Evolutionary conservation across 768 basidiomycete genomes (phyloP).

Genomic region (Strobilomyces confusus): DNA sequence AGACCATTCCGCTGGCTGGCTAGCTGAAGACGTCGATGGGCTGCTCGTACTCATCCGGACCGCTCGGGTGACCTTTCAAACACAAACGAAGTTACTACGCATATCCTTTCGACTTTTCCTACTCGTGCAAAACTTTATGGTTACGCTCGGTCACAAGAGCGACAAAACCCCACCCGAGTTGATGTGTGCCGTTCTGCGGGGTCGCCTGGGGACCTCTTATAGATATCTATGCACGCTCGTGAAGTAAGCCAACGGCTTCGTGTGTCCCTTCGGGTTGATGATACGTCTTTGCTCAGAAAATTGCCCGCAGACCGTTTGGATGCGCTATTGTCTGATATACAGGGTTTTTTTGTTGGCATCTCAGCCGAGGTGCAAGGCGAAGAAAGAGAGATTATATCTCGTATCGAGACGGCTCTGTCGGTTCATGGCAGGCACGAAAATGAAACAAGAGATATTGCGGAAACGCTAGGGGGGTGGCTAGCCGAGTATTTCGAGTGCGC

Average conservation of each 20-base stretch:
- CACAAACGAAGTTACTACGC: constrained; percentile 33
- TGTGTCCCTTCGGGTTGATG: constrained; percentile 14
- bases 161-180: constrained; percentile 34
- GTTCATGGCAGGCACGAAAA: constrained; percentile 14
- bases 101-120: constrained; percentile 47
- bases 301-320: constrained; percentile 33
- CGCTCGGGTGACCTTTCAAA: constrained; percentile 37
- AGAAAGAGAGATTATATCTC: constrained; percentile 34
- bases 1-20: constrained; percentile 24
- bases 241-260: constrained; percentile 35
- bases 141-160: constrained; percentile 40
- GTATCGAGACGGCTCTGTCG: constrained; percentile 18
- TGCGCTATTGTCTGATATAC: constrained; percentile 39
- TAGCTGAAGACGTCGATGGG: constrained; percentile 22
- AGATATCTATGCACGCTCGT: constrained; percentile 45
- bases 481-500: constrained; percentile 47
- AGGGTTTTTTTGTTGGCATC: constrained; percentile 35
- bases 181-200: constrained; percentile 45
- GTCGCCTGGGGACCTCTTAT: constrained; percentile 39
- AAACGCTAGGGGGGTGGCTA: constrained; percentile 46
- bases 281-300: constrained; percentile 33
- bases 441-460: constrained; percentile 20
- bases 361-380: constrained; percentile 29
- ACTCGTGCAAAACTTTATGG: constrained; percentile 42
- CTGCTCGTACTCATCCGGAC: constrained; percentile 35